Percentiles rank a stretch among this genome's conserved stretches.
Evolutionary conservation across 2,329 filamentous ascomycete genomes (phyloP).

Genomic region (Sporothrix inflata): DNA sequence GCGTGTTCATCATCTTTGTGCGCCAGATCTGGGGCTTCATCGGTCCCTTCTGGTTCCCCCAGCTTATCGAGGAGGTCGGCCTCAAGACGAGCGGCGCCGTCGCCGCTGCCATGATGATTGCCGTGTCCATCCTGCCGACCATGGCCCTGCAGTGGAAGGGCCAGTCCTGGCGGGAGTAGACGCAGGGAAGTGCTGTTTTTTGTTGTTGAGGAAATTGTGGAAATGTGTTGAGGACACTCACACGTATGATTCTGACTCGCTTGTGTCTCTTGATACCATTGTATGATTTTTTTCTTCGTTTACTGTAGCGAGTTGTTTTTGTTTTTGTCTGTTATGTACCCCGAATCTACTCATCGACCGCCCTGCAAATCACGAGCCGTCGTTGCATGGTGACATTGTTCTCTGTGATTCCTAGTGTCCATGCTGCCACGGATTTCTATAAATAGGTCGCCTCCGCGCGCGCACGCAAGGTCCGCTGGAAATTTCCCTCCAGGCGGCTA

Average conservation of each 20-base stretch:
- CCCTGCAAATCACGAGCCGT: too few species aligned
- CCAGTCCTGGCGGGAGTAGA: not conserved
- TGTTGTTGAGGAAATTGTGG: not conserved
- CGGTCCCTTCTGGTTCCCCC: constrained; percentile 42
- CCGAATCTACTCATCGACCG: too few species aligned
- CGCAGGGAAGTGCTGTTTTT: not conserved
- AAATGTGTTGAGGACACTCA: not conserved
- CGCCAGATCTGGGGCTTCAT: constrained; percentile 59
- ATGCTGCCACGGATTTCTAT: too few species aligned
- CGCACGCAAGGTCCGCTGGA: too few species aligned
- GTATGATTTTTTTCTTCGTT: not conserved
- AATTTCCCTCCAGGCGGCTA: too few species aligned
- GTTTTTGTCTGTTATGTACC: not conserved
- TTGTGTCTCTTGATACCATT: constrained; percentile 4
- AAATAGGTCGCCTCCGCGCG: too few species aligned
- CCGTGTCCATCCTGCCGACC: constrained; percentile 21
- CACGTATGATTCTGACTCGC: not conserved
- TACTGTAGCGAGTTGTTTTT: not conserved
- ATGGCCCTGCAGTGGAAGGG: constrained; percentile 29
- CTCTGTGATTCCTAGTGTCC: too few species aligned
- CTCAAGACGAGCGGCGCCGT: constrained; percentile 19
- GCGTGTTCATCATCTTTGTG: constrained; percentile 61
- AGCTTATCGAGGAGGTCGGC: constrained; percentile 26
- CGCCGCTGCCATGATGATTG: constrained; percentile 9
- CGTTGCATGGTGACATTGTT: too few species aligned